These are phyloP conservation scores for Sphaerulina populicola DNA, from an alignment of 2,329 filamentous ascomycete species.

Conservation along the genomic window DNA sequence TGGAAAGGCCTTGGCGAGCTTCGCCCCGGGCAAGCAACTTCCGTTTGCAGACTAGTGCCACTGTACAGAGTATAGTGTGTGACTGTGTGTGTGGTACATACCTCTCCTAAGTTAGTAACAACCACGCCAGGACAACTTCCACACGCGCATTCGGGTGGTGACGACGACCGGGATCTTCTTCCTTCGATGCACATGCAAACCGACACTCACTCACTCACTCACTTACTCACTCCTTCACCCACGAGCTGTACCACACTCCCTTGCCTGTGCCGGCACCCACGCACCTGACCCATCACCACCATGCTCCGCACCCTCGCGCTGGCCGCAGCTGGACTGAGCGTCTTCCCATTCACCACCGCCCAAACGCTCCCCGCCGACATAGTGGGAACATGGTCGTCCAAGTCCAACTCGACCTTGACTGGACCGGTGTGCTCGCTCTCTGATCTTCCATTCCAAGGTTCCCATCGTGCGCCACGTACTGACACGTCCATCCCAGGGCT, in stretches of 20 bases:
- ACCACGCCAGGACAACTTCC: neutral
- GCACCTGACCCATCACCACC: neutral
- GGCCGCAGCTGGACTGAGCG: conserved; percentile 19
- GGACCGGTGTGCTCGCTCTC: conserved; percentile 50
- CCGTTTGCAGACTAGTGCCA: neutral
- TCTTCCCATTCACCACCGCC: conserved; percentile 18
- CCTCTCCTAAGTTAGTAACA: neutral
- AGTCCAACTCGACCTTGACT: conserved; percentile 60
- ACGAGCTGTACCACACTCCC: neutral
- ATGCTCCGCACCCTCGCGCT: conserved; percentile 29
- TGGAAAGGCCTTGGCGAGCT: neutral
- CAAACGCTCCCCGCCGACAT: conserved; percentile 36
- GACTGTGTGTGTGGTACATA: too few relatives aligned
- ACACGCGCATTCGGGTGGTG: neutral
- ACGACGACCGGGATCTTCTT: neutral
- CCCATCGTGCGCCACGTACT: neutral
- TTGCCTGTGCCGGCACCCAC: neutral
- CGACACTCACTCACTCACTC: neutral
- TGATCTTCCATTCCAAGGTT: neutral
- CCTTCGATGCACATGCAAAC: too few relatives aligned
- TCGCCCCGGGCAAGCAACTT: neutral
- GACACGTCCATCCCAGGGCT: conserved; percentile 43
- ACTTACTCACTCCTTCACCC: neutral
- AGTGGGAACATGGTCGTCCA: conserved; percentile 65
- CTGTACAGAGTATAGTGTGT: neutral